Conservation (phyloP, 768 basidiomycete species). For the Lentinula sp. region DNA sequence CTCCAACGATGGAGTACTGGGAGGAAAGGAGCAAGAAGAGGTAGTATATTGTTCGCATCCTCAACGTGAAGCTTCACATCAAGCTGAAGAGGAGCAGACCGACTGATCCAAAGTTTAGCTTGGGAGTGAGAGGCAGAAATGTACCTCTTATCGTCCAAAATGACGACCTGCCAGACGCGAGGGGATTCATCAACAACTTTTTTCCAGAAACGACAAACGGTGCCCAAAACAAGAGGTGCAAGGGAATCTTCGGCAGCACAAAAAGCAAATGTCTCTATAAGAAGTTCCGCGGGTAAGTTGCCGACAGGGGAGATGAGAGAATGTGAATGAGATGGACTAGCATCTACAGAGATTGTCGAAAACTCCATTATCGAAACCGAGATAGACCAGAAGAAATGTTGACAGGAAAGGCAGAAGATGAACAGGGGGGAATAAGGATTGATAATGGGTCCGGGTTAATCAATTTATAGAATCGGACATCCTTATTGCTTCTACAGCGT, state of each 20-base stretch:
- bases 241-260: slow-evolving; percentile 37
- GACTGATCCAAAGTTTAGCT: slow-evolving; percentile 46
- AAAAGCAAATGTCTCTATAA: slow-evolving; percentile 54
- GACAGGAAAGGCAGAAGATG: neutral
- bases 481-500: neutral
- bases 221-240: slow-evolving; percentile 40
- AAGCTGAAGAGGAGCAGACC: slow-evolving; percentile 49
- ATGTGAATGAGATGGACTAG: slow-evolving; percentile 1
- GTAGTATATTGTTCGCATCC: slow-evolving; percentile 46
- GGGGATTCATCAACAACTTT: slow-evolving; percentile 49
- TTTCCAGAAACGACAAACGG: slow-evolving; percentile 58
- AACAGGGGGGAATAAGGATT: neutral
- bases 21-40: slow-evolving; percentile 60
- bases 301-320: neutral
- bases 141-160: slow-evolving; percentile 36
- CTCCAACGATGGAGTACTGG: slow-evolving; percentile 54
- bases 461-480: no score
- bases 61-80: slow-evolving; percentile 45
- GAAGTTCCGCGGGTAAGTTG: slow-evolving; percentile 52
- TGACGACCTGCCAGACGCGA: slow-evolving; percentile 53
- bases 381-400: neutral
- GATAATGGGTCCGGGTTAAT: neutral
- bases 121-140: slow-evolving; percentile 36
- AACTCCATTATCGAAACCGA: slow-evolving; percentile 7
- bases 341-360: neutral